Base-by-base conservation (phyloP, 2,329 filamentous ascomycete species). In the Chalara sp. region DNA sequence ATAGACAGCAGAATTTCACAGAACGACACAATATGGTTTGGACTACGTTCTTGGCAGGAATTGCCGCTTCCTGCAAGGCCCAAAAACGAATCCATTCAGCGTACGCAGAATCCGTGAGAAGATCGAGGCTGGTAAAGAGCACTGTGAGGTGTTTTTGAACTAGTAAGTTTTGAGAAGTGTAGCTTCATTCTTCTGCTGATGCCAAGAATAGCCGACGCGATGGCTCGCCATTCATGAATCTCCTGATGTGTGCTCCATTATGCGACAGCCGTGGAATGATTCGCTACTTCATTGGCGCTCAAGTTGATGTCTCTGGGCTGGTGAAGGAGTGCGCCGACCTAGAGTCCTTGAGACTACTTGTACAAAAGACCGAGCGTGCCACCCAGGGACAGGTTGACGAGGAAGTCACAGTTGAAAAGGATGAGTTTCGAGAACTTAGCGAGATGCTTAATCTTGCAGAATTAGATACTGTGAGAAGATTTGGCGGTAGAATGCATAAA, bases 51-150 rank as follows among this genome's bases (percentile, higher is more conserved):
- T 91, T 13, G 87, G 87, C 0, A 80, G 84, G 32, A 91, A 91
- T 56, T 90, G 87, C 59, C 80, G 87, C 6, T 90, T 91, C 60
- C 75, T 91, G 1, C 87, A 90, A 64, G 87, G 87, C 0, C 86
- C 86, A 0, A 79, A 78, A 59, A 89, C 86, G 5, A 85, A 84
- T 56, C 73, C 72, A 0, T 75, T 77, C 54, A 86, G 81, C 47
- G 73, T 86, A 0, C 68, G 73, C 49, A 74, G 87, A 48, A 71
- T 91, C 8, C 73, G 77, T 32, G 77, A 84, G 40, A 81, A 81
- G 31, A 68, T 86, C 8, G 65, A 72, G 6, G 76, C 74, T 1
- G 83, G 84, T n/a, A 76, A 79, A 57, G 86, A 90, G 59, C 80
- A 84, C 56, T 86, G 77, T 49, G 87, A 91, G 60, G 80, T 87